Evolutionary conservation across 805 yeast genomes (phyloP).

Genomic region (Tetrapisispora iriomotensis): DNA sequence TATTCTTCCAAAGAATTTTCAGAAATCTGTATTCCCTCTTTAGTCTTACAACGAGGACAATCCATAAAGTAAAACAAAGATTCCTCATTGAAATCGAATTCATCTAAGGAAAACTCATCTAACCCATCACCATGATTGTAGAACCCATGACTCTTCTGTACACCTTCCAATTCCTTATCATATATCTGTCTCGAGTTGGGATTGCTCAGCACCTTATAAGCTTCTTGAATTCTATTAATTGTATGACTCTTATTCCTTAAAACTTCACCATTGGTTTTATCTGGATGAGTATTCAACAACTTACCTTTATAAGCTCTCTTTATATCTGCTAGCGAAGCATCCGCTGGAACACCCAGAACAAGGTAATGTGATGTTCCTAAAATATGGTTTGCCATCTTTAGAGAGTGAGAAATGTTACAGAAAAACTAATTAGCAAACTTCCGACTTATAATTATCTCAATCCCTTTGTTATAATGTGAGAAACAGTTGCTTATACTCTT

Average conservation of each 20-base stretch:
- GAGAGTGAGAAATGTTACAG: no score
- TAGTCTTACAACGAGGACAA: constrained; percentile 59
- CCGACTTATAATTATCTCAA: no score
- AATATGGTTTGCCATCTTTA: neutral
- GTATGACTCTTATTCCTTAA: neutral
- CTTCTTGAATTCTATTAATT: constrained; percentile 38
- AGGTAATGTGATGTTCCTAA: constrained; percentile 38
- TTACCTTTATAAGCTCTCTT: constrained; percentile 54
- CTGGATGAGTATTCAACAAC: constrained; percentile 69
- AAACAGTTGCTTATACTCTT: no score
- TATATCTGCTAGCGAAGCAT: constrained; percentile 34
- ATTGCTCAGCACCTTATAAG: constrained; percentile 50
- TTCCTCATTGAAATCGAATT: constrained; percentile 38
- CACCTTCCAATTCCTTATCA: constrained; percentile 36
- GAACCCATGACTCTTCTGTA: constrained; percentile 27
- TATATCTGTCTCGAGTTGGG: constrained; percentile 36
- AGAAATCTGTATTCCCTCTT: constrained; percentile 44
- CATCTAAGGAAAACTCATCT: constrained; percentile 57
- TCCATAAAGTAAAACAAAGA: constrained; percentile 32
- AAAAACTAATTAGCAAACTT: no score
- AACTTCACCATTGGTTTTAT: constrained; percentile 36
- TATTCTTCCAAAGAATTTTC: constrained; percentile 52
- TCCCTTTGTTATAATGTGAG: no score
- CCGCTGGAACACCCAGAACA: constrained; percentile 41
- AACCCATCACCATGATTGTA: constrained; percentile 51